Conservation (phyloP, 306 rosid genomes). For the peach (Prunus persica) region Prunus_persica_NCBIv2 NC_034016.1:1651001-1651500, state of each 20-base stretch:
- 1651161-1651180: constrained; percentile 96
- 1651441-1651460: constrained; percentile 90
- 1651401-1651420: constrained; percentile 89
- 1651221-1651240: not conserved
- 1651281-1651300: constrained; percentile 76
- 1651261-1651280: constrained; percentile 42
- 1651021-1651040: not conserved
- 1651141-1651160: constrained; percentile 77
- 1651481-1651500: constrained; percentile 81
- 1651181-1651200: constrained; percentile 1
- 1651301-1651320: constrained; percentile 95
- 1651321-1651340: constrained; percentile 81
- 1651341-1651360: constrained; percentile 98
- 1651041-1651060: not conserved
- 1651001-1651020: not conserved
- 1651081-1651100: constrained; percentile 21
- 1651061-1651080: not conserved
- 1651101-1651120: constrained; percentile 52
- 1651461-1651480: constrained; percentile 81
- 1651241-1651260: not conserved
- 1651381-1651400: constrained; percentile 53
- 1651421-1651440: constrained; percentile 90
- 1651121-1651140: constrained; percentile 72
- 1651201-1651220: constrained; percentile 3
- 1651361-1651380: constrained; percentile 88